phyloP scores from a whole-genome alignment of 2,329 filamentous ascomycete species.

The Colletotrichum kahawae region DNA sequence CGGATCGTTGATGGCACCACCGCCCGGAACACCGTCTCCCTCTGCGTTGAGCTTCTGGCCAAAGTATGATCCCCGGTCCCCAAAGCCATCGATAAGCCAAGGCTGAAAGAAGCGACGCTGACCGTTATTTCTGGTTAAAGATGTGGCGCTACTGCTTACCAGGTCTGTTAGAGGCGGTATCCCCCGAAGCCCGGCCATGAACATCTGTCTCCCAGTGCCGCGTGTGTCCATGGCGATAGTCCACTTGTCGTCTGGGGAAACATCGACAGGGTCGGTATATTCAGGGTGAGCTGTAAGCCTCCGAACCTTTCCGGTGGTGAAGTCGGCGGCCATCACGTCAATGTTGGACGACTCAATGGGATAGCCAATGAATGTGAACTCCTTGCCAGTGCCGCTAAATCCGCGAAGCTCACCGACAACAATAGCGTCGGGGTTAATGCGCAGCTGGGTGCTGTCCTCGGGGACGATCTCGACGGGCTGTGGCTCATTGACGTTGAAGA shows the following conservation, averaged over 20 bases:
- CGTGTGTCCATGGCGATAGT: conserved; percentile 44
- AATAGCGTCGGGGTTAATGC: conserved; percentile 33
- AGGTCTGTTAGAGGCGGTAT: conserved; percentile 42
- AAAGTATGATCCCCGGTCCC: conserved; percentile 45
- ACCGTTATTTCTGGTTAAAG: conserved; percentile 47
- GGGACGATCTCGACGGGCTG: background rate
- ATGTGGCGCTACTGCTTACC: conserved; percentile 29
- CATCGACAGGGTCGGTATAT: conserved; percentile 42
- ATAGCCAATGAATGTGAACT: conserved; percentile 40
- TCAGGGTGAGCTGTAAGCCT: conserved; percentile 43
- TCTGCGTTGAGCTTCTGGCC: conserved; percentile 43
- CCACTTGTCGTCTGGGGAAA: conserved; percentile 44
- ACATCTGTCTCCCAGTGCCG: conserved; percentile 41
- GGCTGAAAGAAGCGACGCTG: conserved; percentile 46
- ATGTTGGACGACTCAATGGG: conserved; percentile 44
- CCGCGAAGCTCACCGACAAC: conserved; percentile 45
- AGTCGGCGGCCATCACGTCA: conserved; percentile 42
- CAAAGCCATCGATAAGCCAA: conserved; percentile 42
- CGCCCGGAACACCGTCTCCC: conserved; percentile 26
- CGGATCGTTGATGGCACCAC: conserved; percentile 40
- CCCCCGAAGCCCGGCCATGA: conserved; percentile 35
- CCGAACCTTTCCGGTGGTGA: conserved; percentile 39
- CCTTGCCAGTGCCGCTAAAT: conserved; percentile 40
- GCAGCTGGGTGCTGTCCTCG: conserved; percentile 23
- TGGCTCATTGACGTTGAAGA: conserved; percentile 27